A percentile compares a stretch with the other conserved stretches of the same genome.
phyloP scores from a whole-genome alignment of 2,329 filamentous ascomycete genomes.

The Alternaria sp. region DNA sequence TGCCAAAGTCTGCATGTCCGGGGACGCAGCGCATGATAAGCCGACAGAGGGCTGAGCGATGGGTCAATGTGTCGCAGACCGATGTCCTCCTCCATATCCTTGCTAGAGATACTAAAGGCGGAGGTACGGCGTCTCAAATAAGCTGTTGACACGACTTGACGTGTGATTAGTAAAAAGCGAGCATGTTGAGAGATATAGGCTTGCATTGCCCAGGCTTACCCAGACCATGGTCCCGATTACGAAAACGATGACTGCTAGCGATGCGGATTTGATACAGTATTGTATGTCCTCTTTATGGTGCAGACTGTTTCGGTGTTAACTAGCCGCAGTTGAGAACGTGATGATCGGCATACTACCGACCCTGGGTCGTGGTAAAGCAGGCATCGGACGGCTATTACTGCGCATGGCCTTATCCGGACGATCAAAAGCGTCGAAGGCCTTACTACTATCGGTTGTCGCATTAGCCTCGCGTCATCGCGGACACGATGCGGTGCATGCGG shows the following conservation, averaged over 20 bases:
- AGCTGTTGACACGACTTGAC: neutral
- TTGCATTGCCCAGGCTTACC: neutral
- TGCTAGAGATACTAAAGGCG: neutral
- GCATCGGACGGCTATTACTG: neutral
- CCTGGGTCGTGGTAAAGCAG: neutral
- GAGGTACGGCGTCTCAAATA: neutral
- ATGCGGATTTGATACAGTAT: neutral
- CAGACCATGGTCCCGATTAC: neutral
- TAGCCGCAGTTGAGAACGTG: neutral
- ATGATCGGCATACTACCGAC: neutral
- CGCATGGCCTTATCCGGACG: neutral
- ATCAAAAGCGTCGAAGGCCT: neutral
- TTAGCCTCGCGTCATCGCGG: neutral
- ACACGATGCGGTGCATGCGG: neutral
- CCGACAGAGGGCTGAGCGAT: neutral
- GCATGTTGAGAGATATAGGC: neutral
- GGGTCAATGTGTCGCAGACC: conserved; percentile 8
- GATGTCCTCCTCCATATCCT: conserved; percentile 13
- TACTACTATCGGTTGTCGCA: neutral
- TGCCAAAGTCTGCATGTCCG: too few relatives aligned
- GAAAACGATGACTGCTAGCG: neutral
- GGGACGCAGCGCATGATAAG: neutral
- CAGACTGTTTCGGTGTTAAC: neutral
- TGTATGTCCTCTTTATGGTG: neutral
- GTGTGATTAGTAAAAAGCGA: neutral